Evolutionary conservation across 2,329 filamentous ascomycete genomes (phyloP), one percentile per base, ranked within the genome.

Genomic region (Penicillium sumatraense): DNA sequence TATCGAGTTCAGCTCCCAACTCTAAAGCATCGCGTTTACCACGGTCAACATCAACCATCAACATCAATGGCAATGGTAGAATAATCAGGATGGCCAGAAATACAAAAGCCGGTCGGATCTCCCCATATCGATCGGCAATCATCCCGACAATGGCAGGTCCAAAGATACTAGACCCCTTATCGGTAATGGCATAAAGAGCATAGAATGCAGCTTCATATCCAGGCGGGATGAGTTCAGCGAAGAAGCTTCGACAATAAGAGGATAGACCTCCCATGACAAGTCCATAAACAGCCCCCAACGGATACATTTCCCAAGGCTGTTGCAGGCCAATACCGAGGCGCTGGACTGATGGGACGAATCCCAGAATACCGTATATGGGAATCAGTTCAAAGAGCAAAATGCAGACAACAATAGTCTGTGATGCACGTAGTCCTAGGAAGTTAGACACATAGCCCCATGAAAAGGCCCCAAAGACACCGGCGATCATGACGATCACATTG

Each of bases 121-220:
- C 87, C 5, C 90, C 90, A 24, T 88, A 89, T 48, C 80, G 85
- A 74, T 98, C 93, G 11, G 95, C 96, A 61, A 99, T 96, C 11
- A 87, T 86, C 1, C 93, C 95, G 0, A 99, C 95, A 69, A 99
- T 93, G 0, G 91, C 89, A 0, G 95, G 95, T 0, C 95, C 95
- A 73, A 99, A 97, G 2, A 98, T 82, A 69, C 90, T 96, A 20
- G 90, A 95, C 1, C 93, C 93, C 74, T 99, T 99, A 73, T 99
- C 95, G 1, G 95, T 98, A 60, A 98, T 97, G 31, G 95, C 95
- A 70, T 98, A 99, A 1, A 99, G 81, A 0, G 93, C 93, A 71
- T 96, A 99, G 70, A 99, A 99, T 0, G 93, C 93, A 0, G 95
- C 93, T 75, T 99, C 95, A 26, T 89, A 96, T 3, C 95, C 95